phyloP scores from a whole-genome alignment of 371 early-diverging fungal genomes.

The Blakeslea trispora region DNA sequence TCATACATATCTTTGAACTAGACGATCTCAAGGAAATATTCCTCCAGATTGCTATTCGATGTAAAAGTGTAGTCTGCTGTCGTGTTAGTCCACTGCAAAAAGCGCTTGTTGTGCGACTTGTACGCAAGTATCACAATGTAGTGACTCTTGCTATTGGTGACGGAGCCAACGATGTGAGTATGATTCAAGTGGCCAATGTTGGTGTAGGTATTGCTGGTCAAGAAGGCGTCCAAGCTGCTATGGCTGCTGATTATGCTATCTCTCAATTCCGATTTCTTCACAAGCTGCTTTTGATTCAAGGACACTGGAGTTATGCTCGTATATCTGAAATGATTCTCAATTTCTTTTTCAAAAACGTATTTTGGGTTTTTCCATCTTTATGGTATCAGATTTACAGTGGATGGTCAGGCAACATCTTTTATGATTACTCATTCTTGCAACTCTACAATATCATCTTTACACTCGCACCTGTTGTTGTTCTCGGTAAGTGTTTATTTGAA shows the following conservation, averaged over 20 bases:
- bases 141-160: slow-evolving; percentile 96
- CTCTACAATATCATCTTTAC: slow-evolving; percentile 84
- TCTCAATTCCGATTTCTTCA: slow-evolving; percentile 87
- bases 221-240: slow-evolving; percentile 89
- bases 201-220: slow-evolving; percentile 91
- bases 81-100: slow-evolving; percentile 97
- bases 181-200: slow-evolving; percentile 95
- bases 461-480: slow-evolving; percentile 64
- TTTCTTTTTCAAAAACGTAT: slow-evolving; percentile 93
- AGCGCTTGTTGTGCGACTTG: slow-evolving; percentile 91
- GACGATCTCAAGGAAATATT: slow-evolving; percentile 61
- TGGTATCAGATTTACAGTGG: slow-evolving; percentile 87
- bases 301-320: slow-evolving; percentile 89
- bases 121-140: slow-evolving; percentile 76
- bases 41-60: slow-evolving; percentile 76
- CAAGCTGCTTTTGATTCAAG: slow-evolving; percentile 80
- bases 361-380: slow-evolving; percentile 82
- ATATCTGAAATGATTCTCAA: slow-evolving; percentile 87
- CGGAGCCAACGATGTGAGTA: slow-evolving; percentile 96
- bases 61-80: slow-evolving; percentile 92
- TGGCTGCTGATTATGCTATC: slow-evolving; percentile 91
- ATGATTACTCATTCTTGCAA: slow-evolving; percentile 84
- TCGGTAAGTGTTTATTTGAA: slow-evolving; percentile 22
- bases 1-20: slow-evolving; percentile 76
- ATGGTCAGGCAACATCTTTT: slow-evolving; percentile 83